Evolutionary conservation across 2,329 filamentous ascomycete species (phyloP).

Genomic region (Diplodia seriata): DNA sequence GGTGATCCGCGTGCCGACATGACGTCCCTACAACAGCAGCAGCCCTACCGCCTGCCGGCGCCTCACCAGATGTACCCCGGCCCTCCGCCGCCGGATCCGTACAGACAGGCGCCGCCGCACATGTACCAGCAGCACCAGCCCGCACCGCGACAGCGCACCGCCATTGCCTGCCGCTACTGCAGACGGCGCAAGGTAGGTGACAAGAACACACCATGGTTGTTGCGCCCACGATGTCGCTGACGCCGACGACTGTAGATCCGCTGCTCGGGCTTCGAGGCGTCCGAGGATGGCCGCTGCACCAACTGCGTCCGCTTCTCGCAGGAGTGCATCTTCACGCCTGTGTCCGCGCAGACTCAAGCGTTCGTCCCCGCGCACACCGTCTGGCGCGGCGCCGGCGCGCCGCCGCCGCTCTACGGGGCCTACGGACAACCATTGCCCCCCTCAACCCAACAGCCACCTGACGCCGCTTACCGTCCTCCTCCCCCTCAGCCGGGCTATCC

Average conservation of each 20-base stretch:
- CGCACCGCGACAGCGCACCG: constrained; percentile 66
- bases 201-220: background rate
- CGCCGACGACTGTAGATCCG: constrained; percentile 63
- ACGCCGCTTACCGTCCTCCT: constrained; percentile 40
- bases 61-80: constrained; percentile 55
- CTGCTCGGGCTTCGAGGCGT: constrained; percentile 76
- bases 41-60: constrained; percentile 53
- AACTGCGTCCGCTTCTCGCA: constrained; percentile 78
- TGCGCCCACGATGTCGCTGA: background rate
- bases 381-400: constrained; percentile 55
- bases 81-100: constrained; percentile 51
- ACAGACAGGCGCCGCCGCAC: constrained; percentile 50
- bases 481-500: constrained; percentile 52
- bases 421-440: constrained; percentile 58
- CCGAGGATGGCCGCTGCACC: constrained; percentile 73
- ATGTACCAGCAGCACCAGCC: constrained; percentile 54
- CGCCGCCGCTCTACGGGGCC: constrained; percentile 59
- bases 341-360: constrained; percentile 75
- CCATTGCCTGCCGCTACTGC: constrained; percentile 67
- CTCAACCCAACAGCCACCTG: constrained; percentile 23
- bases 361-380: constrained; percentile 76
- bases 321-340: constrained; percentile 78
- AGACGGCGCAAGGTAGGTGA: constrained; percentile 62
- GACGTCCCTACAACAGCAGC: constrained; percentile 54
- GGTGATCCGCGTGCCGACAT: constrained; percentile 53